phyloP scores from a whole-genome alignment of 768 basidiomycete species.

The Clitopilus hobsonii region DNA sequence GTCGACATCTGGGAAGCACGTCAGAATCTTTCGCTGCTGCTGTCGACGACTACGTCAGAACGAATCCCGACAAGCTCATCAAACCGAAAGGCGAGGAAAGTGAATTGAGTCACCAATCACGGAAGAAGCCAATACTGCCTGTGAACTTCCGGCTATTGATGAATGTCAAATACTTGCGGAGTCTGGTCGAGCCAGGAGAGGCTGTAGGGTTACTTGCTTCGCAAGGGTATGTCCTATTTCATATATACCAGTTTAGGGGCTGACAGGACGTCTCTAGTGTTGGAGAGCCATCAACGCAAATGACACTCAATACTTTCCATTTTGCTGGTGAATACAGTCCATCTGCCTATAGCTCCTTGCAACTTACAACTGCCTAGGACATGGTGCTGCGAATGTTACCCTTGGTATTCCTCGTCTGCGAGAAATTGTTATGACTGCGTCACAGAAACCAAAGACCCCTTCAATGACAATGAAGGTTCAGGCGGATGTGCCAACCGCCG shows the following conservation, averaged over 20 bases:
- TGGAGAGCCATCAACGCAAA: slow-evolving; percentile 98
- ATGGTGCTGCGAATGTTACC: slow-evolving; percentile 98
- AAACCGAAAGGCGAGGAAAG: slow-evolving; percentile 31
- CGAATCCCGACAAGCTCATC: slow-evolving; percentile 55
- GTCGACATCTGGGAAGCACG: slow-evolving; percentile 78
- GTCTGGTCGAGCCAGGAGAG: slow-evolving; percentile 94
- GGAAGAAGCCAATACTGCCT: slow-evolving; percentile 40
- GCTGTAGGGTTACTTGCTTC: slow-evolving; percentile 97
- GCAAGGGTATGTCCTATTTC: slow-evolving; percentile 67
- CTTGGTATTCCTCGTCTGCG: slow-evolving; percentile 97
- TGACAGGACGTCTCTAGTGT: slow-evolving; percentile 51
- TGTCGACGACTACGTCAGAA: slow-evolving; percentile 72
- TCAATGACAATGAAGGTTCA: slow-evolving; percentile 87
- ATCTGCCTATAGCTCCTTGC: too few species aligned
- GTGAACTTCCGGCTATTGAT: slow-evolving; percentile 77
- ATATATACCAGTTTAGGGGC: not conserved
- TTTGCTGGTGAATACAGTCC: slow-evolving; percentile 84
- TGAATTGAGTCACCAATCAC: slow-evolving; percentile 31
- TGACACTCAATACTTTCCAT: slow-evolving; percentile 99
- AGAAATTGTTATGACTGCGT: slow-evolving; percentile 99
- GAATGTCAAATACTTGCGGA: slow-evolving; percentile 90
- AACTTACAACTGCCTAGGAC: too few species aligned
- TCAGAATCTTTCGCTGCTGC: slow-evolving; percentile 88
- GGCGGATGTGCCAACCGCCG: slow-evolving; percentile 41
- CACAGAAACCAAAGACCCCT: slow-evolving; percentile 92